These are phyloP conservation scores for Trichoderma erinaceum DNA, from an alignment of 495 filamentous ascomycete genomes.

Conservation along the genomic window DNA sequence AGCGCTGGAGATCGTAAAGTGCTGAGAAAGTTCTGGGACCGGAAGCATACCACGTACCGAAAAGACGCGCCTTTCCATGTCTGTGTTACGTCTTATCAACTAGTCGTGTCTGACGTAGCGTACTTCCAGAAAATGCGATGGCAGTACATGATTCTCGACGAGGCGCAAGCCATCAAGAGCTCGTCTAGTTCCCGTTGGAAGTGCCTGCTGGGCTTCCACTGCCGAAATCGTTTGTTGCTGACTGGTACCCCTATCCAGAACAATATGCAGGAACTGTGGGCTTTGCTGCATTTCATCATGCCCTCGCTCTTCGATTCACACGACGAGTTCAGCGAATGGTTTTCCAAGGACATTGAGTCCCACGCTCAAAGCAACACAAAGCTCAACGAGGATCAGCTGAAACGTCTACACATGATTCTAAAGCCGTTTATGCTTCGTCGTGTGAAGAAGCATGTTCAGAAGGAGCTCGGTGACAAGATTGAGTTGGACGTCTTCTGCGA, in stretches of 20 bases:
- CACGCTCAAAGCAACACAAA: conserved; percentile 98
- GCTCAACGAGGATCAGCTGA: conserved; percentile 94
- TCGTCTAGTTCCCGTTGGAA: conserved; percentile 97
- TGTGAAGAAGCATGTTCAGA: conserved; percentile 98
- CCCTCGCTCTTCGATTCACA: conserved; percentile 96
- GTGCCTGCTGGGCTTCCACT: conserved; percentile 85
- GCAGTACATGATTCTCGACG: conserved; percentile 99
- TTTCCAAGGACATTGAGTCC: conserved; percentile 98
- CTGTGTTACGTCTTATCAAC: conserved; percentile 92
- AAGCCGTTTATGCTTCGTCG: conserved; percentile 99
- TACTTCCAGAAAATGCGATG: conserved; percentile 99
- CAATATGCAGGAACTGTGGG: conserved; percentile 99
- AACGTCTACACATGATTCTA: conserved; percentile 95
- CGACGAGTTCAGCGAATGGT: conserved; percentile 99
- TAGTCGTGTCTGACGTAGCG: conserved; percentile 89
- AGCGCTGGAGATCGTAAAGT: conserved; percentile 92
- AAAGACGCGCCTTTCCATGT: conserved; percentile 93
- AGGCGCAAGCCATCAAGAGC: conserved; percentile 98
- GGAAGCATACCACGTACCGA: conserved; percentile 91
- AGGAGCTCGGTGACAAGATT: conserved; percentile 97
- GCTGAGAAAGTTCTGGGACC: conserved; percentile 96
- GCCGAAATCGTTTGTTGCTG: conserved; percentile 87
- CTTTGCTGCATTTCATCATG: conserved; percentile 98
- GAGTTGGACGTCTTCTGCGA: conserved; percentile 95
- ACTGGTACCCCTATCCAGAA: conserved; percentile 99